Evolutionary conservation across 2,329 filamentous ascomycete genomes (phyloP).

Genomic region (Coleophoma cylindrospora): DNA sequence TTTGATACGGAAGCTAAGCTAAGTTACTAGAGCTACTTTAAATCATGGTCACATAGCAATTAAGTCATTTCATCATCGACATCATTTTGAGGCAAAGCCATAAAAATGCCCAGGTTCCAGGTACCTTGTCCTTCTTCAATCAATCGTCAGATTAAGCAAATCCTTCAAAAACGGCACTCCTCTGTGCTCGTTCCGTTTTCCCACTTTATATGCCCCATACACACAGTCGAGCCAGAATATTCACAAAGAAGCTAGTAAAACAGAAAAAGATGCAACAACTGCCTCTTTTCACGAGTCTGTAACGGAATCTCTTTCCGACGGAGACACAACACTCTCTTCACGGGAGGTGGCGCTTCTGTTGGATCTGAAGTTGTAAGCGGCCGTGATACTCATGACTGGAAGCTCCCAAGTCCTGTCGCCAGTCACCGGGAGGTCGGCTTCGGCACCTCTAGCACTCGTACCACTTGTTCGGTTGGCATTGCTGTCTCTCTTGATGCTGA

Average conservation of each 20-base stretch:
- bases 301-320: not conserved
- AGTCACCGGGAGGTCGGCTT: not conserved
- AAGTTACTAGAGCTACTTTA: no score
- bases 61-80: no score
- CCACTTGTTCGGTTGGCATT: not conserved
- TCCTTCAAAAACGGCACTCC: not conserved
- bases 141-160: no score
- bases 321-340: not conserved
- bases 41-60: no score
- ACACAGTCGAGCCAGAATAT: not conserved
- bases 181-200: not conserved
- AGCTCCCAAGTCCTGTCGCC: constrained; percentile 13
- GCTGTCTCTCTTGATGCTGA: not conserved
- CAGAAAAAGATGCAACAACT: not conserved
- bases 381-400: constrained; percentile 3
- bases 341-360: not conserved
- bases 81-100: no score
- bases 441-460: not conserved
- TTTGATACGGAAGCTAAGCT: no score
- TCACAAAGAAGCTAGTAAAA: not conserved
- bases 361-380: not conserved
- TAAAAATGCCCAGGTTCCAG: no score
- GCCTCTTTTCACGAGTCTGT: no score
- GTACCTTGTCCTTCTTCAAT: no score
- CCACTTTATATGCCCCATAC: not conserved